Percentiles rank a stretch among this genome's conserved stretches.
phyloP scores from a whole-genome alignment of 2,329 filamentous ascomycete genomes.

The Cladorrhinum sp. region DNA sequence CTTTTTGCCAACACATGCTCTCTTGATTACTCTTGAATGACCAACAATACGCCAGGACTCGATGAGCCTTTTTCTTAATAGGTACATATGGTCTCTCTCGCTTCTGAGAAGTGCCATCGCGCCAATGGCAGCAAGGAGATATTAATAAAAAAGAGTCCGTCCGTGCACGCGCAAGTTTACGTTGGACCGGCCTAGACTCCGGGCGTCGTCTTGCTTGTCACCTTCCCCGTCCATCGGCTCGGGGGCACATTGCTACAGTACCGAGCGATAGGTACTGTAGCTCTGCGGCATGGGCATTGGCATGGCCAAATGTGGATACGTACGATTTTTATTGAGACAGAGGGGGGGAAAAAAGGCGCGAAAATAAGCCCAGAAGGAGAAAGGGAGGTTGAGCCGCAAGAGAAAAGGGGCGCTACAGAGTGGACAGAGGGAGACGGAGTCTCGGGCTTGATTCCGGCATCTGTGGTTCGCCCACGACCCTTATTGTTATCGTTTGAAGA shows the following conservation, averaged over 20 bases:
- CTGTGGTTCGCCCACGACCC: too few species aligned
- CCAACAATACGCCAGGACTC: background rate
- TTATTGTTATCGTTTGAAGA: too few species aligned
- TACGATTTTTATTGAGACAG: background rate
- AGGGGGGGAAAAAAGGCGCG: background rate
- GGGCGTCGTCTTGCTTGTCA: too few species aligned
- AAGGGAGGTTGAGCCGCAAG: too few species aligned
- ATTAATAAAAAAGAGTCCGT: background rate
- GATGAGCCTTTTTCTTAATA: too few species aligned
- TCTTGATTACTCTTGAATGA: too few species aligned
- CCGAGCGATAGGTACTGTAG: background rate
- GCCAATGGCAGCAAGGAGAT: background rate
- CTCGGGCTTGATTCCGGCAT: background rate
- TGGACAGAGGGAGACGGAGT: background rate
- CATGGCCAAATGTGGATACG: too few species aligned
- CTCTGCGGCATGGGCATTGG: too few species aligned
- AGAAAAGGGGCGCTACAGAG: background rate
- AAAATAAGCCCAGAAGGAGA: background rate
- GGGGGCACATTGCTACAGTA: background rate
- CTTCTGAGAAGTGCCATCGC: background rate
- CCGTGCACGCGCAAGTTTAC: background rate
- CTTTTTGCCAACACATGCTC: too few species aligned
- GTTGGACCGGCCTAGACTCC: background rate
- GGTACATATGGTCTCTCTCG: background rate
- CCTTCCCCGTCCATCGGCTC: background rate